These are phyloP conservation scores for Epichloe glyceriae DNA, from an alignment of 2,329 filamentous ascomycete species.

Conservation along the genomic window DNA sequence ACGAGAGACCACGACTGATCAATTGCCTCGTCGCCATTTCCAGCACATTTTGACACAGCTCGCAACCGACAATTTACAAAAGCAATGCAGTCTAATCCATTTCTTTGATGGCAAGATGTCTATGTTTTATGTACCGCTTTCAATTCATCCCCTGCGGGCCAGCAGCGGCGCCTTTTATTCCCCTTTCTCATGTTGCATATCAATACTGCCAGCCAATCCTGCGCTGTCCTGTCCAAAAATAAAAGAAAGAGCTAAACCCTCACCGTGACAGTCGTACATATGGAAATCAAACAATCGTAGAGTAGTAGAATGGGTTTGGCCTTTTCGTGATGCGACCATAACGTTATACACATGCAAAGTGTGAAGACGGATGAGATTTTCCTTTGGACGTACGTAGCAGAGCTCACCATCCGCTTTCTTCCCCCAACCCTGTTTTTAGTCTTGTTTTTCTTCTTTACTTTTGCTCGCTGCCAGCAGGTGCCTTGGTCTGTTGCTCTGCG, in stretches of 20 bases:
- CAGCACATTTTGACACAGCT: no score
- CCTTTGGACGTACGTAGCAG: no score
- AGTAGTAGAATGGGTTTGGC: slow-evolving; percentile 6
- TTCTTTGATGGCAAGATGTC: neutral
- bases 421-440: neutral
- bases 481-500: slow-evolving; percentile 15
- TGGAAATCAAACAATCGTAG: slow-evolving; percentile 16
- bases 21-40: no score
- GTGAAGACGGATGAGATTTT: neutral
- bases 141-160: neutral
- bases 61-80: neutral
- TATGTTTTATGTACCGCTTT: neutral
- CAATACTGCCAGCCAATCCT: neutral
- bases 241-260: neutral
- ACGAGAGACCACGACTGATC: no score
- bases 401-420: neutral
- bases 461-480: slow-evolving; percentile 1
- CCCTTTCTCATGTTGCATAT: slow-evolving; percentile 1
- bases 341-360: neutral
- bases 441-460: neutral
- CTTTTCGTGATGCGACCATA: neutral
- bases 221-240: neutral
- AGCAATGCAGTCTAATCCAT: slow-evolving; percentile 3
- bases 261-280: slow-evolving; percentile 8
- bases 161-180: neutral